Evolutionary conservation across 805 yeast genomes (phyloP), one percentile per base, ranked within the genome.

Genomic region (Cyberlindnera mycetangii): DNA sequence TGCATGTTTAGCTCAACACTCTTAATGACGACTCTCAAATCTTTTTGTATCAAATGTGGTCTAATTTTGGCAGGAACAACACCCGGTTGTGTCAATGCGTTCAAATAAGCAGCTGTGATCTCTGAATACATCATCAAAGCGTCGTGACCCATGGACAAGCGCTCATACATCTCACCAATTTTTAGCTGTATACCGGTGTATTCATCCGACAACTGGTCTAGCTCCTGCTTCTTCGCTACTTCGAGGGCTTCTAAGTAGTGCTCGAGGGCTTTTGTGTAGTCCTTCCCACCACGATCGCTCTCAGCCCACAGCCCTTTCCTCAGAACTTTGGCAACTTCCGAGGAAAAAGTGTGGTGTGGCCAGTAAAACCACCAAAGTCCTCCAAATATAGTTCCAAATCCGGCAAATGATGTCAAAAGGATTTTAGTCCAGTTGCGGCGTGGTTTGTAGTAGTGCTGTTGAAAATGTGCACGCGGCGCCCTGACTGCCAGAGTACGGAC

Each of bases 181-280:
- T 90, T 88, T 61, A 92, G 70, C 58, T 90, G 95, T 42, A 92
- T 78, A 0, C 97, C 97, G 0, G 97, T 90, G 62, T 86, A 90
- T 57, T 86, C 92, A 57, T 88, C 93, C 45, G 79, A 71, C 25
- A 85, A 54, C 10, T 74, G 75, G 49, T 78, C 76, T 66, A 88
- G 61, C 0, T 71, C 72, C 37, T 79, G 65, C 21, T 72, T 67
- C 30, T 80, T 74, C 32, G 89, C 83, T 49, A 77, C 74, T 22
- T 78, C 71, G 21, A 89, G 66, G 0, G 96, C 96, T 51, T 83
- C 83, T 35, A 87, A 73, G 64, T 90, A 92, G 54, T 75, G 71
- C 46, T 76, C 74, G 47, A 89, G 68, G 0, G 97, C 96, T 48
- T 78, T 68, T 42, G 75, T 70, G 64, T 76, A 84, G 59, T 86